Evolutionary conservation across 208 protist species (phyloP).

Genomic region (Crithidia mellificae): DNA sequence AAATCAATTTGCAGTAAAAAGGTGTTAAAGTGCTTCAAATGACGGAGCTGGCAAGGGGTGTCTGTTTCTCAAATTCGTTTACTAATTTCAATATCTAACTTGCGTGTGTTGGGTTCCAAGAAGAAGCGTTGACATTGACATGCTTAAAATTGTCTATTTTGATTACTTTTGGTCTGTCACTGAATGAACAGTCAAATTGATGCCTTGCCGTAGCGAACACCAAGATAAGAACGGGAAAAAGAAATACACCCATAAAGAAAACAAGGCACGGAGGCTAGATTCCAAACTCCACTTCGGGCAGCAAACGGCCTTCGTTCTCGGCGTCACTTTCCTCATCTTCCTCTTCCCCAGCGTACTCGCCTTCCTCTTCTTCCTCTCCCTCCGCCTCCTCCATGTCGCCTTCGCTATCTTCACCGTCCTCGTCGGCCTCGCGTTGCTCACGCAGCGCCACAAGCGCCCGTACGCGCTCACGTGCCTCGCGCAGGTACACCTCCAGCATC

Average conservation of each 20-base stretch:
- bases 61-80: no score
- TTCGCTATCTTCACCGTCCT: conserved; percentile 17
- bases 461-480: conserved; percentile 29
- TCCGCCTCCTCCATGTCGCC: not conserved
- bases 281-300: conserved; percentile 55
- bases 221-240: not conserved
- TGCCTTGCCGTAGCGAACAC: not conserved
- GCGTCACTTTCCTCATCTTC: conserved; percentile 28
- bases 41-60: no score
- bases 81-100: no score
- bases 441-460: conserved; percentile 13
- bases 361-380: conserved; percentile 20
- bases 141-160: no score
- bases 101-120: no score
- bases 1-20: no score
- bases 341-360: conserved; percentile 11
- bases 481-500: conserved; percentile 54
- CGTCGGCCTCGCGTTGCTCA: not conserved
- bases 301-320: conserved; percentile 13
- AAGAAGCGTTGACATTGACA: no score
- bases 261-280: conserved; percentile 21
- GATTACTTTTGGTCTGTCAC: no score
- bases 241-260: not conserved
- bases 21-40: no score
- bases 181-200: no score